These are phyloP conservation scores for Coccinonectria pachysandricola DNA, from an alignment of 2,329 filamentous ascomycete genomes.

Conservation along the genomic window DNA sequence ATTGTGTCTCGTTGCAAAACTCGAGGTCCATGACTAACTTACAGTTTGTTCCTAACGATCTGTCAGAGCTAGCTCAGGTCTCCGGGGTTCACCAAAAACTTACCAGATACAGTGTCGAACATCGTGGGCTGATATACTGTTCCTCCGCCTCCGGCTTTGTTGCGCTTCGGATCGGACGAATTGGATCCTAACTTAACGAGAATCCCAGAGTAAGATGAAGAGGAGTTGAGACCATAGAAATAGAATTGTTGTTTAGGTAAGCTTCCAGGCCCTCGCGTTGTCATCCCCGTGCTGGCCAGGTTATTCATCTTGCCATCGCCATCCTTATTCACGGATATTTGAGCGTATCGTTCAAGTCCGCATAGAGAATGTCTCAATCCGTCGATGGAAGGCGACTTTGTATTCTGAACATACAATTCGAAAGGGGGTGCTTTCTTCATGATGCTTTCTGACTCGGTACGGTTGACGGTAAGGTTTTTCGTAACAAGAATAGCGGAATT, in stretches of 20 bases:
- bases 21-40: constrained; percentile 76
- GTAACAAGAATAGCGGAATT: constrained; percentile 71
- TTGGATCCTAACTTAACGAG: constrained; percentile 51
- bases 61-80: too few relatives aligned
- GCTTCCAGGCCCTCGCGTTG: constrained; percentile 52
- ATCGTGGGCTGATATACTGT: constrained; percentile 59
- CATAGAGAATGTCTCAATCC: constrained; percentile 77
- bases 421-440: constrained; percentile 51
- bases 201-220: constrained; percentile 61
- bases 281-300: constrained; percentile 53
- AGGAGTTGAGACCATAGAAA: constrained; percentile 61
- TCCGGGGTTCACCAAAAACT: too few relatives aligned
- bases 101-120: constrained; percentile 74
- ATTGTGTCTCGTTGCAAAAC: constrained; percentile 82
- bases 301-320: constrained; percentile 38
- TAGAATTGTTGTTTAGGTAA: constrained; percentile 84
- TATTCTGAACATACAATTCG: constrained; percentile 64
- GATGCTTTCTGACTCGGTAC: constrained; percentile 42
- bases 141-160: constrained; percentile 59
- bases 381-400: constrained; percentile 45
- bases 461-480: constrained; percentile 54
- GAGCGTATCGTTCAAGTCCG: constrained; percentile 58
- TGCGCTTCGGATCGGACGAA: constrained; percentile 32
- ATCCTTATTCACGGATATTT: constrained; percentile 42
- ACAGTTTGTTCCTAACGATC: constrained; percentile 71